phyloP scores from a whole-genome alignment of 176 grass and related monocot species.

The Themeda triandra region DNA sequence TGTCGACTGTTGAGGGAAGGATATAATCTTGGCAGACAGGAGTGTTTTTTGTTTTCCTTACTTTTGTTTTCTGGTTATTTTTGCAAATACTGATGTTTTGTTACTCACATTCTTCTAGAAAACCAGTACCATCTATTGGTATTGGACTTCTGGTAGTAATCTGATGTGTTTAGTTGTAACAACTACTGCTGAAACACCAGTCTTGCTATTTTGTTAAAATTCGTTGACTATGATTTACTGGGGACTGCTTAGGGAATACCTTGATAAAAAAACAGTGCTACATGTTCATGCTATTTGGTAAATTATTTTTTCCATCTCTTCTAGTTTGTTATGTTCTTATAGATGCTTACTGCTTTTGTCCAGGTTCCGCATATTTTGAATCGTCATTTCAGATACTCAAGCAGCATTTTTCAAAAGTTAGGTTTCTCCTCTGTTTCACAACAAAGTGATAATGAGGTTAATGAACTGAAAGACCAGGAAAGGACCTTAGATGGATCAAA shows the following conservation, averaged over 20 bases:
- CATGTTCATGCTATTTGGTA: not conserved
- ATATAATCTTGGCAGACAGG: not conserved
- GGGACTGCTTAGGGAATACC: not conserved
- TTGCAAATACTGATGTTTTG: not conserved
- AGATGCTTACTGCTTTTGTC: slow-evolving; percentile 5
- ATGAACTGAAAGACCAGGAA: slow-evolving; percentile 31
- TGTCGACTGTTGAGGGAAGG: not conserved
- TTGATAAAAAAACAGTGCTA: not conserved
- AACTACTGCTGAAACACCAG: not conserved
- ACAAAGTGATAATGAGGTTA: slow-evolving; percentile 33
- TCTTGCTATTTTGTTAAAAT: not conserved
- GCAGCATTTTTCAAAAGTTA: slow-evolving; percentile 45
- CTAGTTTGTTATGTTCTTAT: not conserved
- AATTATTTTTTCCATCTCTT: not conserved
- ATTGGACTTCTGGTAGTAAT: not conserved
- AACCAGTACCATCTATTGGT: not conserved
- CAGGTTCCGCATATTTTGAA: slow-evolving; percentile 18
- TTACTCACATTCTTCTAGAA: not conserved
- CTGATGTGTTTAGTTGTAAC: not conserved
- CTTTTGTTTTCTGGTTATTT: not conserved
- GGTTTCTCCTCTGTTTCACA: slow-evolving; percentile 57
- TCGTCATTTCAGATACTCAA: slow-evolving; percentile 43
- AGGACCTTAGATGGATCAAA: not conserved
- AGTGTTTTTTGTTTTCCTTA: not conserved
- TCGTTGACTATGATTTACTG: not conserved